Evolutionary conservation across 106 monocot genomes (phyloP).

Genomic region (Xerophyta viscosa): DNA sequence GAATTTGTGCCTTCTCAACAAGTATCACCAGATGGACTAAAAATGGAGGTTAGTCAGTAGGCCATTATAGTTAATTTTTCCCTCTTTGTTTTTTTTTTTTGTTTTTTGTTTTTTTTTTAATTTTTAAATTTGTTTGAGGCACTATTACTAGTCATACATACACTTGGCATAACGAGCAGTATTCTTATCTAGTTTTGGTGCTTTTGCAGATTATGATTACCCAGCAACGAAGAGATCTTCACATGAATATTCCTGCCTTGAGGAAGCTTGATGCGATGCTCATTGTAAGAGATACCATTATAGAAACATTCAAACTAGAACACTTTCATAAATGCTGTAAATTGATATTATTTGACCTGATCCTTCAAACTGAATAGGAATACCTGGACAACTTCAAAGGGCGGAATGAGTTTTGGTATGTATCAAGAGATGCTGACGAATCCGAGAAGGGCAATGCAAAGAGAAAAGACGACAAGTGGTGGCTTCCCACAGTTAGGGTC

Average conservation of each 20-base stretch:
- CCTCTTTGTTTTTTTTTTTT: too few relatives aligned
- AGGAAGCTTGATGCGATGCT: slow-evolving; percentile 82
- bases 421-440: slow-evolving; percentile 26
- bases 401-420: slow-evolving; percentile 68
- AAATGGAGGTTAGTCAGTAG: slow-evolving; percentile 60
- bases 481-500: slow-evolving; percentile 48
- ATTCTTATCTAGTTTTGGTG: too few relatives aligned
- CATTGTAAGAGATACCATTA: slow-evolving; percentile 33
- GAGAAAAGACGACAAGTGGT: slow-evolving; percentile 56
- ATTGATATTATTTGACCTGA: too few relatives aligned
- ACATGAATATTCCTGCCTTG: slow-evolving; percentile 70
- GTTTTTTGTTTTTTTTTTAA: too few relatives aligned
- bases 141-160: too few relatives aligned
- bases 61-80: too few relatives aligned
- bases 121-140: too few relatives aligned
- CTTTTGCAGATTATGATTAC: slow-evolving; percentile 61
- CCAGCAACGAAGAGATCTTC: slow-evolving; percentile 65
- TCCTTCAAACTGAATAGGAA: too few relatives aligned
- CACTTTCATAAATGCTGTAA: too few relatives aligned
- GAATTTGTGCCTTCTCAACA: slow-evolving; percentile 74
- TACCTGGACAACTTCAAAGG: slow-evolving; percentile 60
- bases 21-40: slow-evolving; percentile 43
- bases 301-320: too few relatives aligned
- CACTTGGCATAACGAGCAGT: too few relatives aligned
- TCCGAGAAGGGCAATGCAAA: slow-evolving; percentile 23